Percentiles rank a stretch among this genome's conserved stretches.
Evolutionary conservation across 768 basidiomycete genomes (phyloP).

Genomic region (Serendipita sp.): DNA sequence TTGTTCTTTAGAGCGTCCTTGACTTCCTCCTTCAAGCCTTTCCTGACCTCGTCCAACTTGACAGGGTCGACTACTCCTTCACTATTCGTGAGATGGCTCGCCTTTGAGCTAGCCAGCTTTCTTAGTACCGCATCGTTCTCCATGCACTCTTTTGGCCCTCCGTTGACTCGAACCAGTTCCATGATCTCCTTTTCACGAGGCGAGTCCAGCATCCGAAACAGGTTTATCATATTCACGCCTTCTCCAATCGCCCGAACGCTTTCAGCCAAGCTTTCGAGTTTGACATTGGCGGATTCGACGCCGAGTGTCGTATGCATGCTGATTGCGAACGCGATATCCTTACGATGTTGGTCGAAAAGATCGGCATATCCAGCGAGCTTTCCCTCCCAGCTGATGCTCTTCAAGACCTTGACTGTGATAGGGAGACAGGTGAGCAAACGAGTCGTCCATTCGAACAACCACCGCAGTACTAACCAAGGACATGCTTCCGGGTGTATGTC

Average conservation of each 20-base stretch:
- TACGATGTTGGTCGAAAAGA: constrained; percentile 11
- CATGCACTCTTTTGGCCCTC: constrained; percentile 22
- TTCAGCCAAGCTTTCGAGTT: constrained; percentile 10
- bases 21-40: too few relatives aligned
- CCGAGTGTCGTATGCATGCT: constrained; percentile 3
- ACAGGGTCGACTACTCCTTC: too few relatives aligned
- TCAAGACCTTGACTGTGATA: constrained; percentile 13
- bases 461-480: constrained; percentile 18
- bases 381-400: constrained; percentile 18
- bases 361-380: constrained; percentile 14
- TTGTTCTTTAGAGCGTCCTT: too few relatives aligned
- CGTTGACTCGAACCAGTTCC: constrained; percentile 24
- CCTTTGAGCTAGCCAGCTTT: constrained; percentile 7
- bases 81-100: too few relatives aligned
- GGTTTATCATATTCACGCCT: constrained; percentile 8
- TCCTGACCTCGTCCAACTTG: too few relatives aligned
- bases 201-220: constrained; percentile 21
- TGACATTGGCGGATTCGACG: constrained; percentile 13
- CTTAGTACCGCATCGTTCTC: constrained; percentile 20
- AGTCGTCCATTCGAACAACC: too few relatives aligned
- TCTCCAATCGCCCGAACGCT: constrained; percentile 9
- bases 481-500: constrained; percentile 28
- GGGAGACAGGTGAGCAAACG: not conserved
- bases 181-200: constrained; percentile 25
- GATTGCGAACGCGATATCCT: too few relatives aligned